Evolutionary conservation across 805 yeast genomes (phyloP).

Genomic region (Wickerhamomyces pijperi): DNA sequence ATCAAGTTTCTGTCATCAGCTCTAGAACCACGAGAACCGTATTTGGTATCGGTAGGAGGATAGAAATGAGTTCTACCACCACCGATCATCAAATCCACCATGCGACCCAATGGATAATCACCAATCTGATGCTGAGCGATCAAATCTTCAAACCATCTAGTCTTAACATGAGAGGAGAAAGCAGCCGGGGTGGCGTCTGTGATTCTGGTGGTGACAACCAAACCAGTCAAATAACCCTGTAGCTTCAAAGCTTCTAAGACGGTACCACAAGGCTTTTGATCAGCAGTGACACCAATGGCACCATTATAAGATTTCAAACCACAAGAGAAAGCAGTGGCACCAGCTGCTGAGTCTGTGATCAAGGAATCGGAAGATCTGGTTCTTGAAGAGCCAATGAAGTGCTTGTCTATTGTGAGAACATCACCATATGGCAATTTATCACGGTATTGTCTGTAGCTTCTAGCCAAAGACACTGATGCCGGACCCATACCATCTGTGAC

Average conservation of each 20-base stretch:
- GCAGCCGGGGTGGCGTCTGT: slow-evolving; percentile 96
- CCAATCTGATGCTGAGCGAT: slow-evolving; percentile 88
- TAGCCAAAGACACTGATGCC: slow-evolving; percentile 67
- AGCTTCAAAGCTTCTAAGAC: slow-evolving; percentile 79
- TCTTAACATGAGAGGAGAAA: slow-evolving; percentile 70
- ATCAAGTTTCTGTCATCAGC: slow-evolving; percentile 60
- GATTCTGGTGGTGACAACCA: slow-evolving; percentile 85
- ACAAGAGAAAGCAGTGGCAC: slow-evolving; percentile 90
- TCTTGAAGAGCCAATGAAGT: slow-evolving; percentile 73
- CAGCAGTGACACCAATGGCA: slow-evolving; percentile 77
- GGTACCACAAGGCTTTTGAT: slow-evolving; percentile 73
- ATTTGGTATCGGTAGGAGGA: slow-evolving; percentile 27
- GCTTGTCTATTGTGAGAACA: slow-evolving; percentile 50
- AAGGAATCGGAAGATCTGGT: slow-evolving; percentile 70
- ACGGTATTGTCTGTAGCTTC: slow-evolving; percentile 59
- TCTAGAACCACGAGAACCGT: slow-evolving; percentile 45
- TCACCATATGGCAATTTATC: slow-evolving; percentile 44
- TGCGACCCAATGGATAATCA: slow-evolving; percentile 63
- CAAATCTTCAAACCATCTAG: slow-evolving; percentile 67
- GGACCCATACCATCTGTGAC: slow-evolving; percentile 97
- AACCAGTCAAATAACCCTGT: slow-evolving; percentile 72
- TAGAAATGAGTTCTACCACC: slow-evolving; percentile 85
- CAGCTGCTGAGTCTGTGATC: slow-evolving; percentile 94
- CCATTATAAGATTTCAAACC: slow-evolving; percentile 79
- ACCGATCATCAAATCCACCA: slow-evolving; percentile 78